Base-by-base conservation (phyloP, 257 asterid species). In the Echium plantagineum region DNA sequence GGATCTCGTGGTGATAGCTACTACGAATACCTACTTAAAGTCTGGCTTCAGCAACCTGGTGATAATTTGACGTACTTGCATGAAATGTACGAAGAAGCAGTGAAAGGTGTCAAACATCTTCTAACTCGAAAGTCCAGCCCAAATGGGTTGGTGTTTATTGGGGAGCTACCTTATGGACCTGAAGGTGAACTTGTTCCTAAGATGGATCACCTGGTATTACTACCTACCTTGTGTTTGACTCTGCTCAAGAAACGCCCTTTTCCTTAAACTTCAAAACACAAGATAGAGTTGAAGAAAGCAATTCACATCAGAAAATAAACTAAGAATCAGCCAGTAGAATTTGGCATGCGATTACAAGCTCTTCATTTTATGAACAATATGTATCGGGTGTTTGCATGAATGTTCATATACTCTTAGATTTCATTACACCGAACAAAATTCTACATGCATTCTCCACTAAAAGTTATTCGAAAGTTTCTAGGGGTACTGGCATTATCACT, bases 1-100 rank as follows among this genome's bases (percentile, higher is more conserved):
- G 96, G 97, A 76, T 93, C 98, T 60, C 94, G 97, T 24, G 96
- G 96, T 42, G 98, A 93, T 77, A 89, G 97, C 80, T 93, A 93
- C 74, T 93, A 89, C 56, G 98, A 93, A 78, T 93, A 86, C 83
- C 95, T 89, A 69, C 66, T 86, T 51, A 89, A 89, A 83, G 84
- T 89, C 30, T 89, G 97, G 97, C 94, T 93, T 84, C 96, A 93
- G 67, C 80, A 78, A 69, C 84, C 51, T 64, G 86, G 80, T 60
- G 65, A 75, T 66, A 84, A 89, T 66, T 74, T 78, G 60, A 81
- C 89, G 8, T 93, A 84, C 72, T 71, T 91, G 84, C 79, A 82
- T 30, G 83, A 83, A 63, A 88, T 86, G 98, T 93, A 86, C 58
- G 69, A 66, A 63, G 96, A 93, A 75, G 83, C 98, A 21, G 69